phyloP scores from a whole-genome alignment of 257 asterid species.

The Gentiana dahurica region DNA sequence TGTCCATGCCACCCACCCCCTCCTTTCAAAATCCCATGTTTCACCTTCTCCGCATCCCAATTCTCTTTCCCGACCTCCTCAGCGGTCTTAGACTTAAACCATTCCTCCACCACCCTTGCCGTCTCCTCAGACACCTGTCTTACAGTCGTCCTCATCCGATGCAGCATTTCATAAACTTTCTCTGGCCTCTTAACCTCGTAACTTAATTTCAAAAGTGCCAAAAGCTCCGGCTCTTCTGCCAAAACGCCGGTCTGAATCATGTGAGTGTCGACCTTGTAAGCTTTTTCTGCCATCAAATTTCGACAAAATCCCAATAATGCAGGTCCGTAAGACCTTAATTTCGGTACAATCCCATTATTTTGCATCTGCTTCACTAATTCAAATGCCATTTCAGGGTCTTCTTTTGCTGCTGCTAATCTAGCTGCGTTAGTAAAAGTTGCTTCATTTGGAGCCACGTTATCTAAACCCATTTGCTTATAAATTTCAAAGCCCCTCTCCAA shows the following conservation, averaged over 20 bases:
- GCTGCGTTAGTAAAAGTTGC: slow-evolving; percentile 88
- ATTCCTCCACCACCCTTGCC: slow-evolving; percentile 44
- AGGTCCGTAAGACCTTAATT: slow-evolving; percentile 83
- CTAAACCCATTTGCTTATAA: slow-evolving; percentile 54
- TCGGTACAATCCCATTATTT: slow-evolving; percentile 52
- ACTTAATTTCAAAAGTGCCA: slow-evolving; percentile 63
- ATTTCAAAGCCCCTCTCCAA: slow-evolving; percentile 73
- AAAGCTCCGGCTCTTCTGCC: slow-evolving; percentile 82
- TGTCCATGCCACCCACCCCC: slow-evolving; percentile 99
- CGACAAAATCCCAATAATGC: slow-evolving; percentile 75
- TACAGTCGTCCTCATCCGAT: slow-evolving; percentile 67
- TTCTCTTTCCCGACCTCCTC: slow-evolving; percentile 51
- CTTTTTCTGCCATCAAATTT: slow-evolving; percentile 59
- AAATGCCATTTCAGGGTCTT: slow-evolving; percentile 84
- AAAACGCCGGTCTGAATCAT: slow-evolving; percentile 57
- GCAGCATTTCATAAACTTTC: slow-evolving; percentile 83
- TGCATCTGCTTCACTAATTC: slow-evolving; percentile 68
- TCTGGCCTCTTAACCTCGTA: slow-evolving; percentile 40
- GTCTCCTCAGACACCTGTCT: slow-evolving; percentile 90
- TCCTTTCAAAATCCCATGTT: slow-evolving; percentile 61
- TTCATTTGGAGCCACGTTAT: slow-evolving; percentile 66
- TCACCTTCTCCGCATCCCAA: slow-evolving; percentile 64
- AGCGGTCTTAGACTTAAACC: slow-evolving; percentile 68
- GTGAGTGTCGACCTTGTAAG: slow-evolving; percentile 75
- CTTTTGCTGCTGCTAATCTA: slow-evolving; percentile 74